Base-by-base conservation (phyloP, 2,329 filamentous ascomycete genomes). In the Cordyceps militaris region DNA sequence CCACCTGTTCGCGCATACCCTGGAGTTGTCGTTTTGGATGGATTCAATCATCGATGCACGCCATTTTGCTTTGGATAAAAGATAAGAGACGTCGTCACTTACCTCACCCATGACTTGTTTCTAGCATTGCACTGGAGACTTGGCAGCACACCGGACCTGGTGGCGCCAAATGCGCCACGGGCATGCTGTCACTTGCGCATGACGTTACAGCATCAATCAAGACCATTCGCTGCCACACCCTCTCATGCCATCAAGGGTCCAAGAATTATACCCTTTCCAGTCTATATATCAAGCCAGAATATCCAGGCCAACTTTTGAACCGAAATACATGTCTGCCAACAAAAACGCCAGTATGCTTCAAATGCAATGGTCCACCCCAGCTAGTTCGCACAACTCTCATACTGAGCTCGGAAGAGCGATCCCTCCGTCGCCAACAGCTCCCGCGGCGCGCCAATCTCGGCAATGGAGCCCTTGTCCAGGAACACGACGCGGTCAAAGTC, bases 401-500 rank as follows among this genome's bases (percentile, higher is more conserved):
- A 58, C 42, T 53, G 44, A 9, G 48, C 48, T 19, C 49, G 32
- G 34, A 58, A 54, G n/a, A 49, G 30, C 7, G 56, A 58, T 3
- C 49, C 49, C 10, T 50, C 40, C 32, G 21, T 48, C 3, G 50
- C 50, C 5, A 58, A 24, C 11, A 58, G 48, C 8, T 48, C 56
- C 24, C 49, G 48, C 9, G 56, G 56, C 13, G 38, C 52, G 4
- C 57, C 57, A 9, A 40, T 43, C 34, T 59, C 57, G 6, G 40
- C 50, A 43, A 59, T 42, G 16, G 11, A 11, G n/a, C 57, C 57
- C 34, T 59, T 46, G 67, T 89, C 85, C 3, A 86, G 85, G 63
- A 89, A 87, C 5, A 88, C 84, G 16, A 89, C 72, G 21, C 69
- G 71, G 63, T 83, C 79, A 65, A 77, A 80, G 59, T 77, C 75